Base-by-base conservation (phyloP, 2,329 filamentous ascomycete species). In the Botryosphaeria agaves region DNA sequence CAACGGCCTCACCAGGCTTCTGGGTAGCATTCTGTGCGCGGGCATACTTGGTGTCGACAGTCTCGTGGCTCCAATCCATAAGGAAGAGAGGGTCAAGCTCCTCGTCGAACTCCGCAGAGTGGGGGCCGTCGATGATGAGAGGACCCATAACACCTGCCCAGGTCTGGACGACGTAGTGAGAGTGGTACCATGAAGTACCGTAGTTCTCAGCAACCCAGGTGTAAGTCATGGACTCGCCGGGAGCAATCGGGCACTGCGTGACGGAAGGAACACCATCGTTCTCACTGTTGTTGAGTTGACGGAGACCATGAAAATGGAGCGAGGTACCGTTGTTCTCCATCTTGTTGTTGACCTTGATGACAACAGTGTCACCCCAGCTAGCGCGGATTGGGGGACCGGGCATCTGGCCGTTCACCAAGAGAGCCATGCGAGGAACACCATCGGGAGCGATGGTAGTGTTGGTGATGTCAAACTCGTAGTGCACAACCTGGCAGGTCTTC, bases 231-330 rank as follows among this genome's bases (percentile, higher is more conserved):
- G 32, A 38, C 15, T 43, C 34, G 4, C 51, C 49, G 1, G 52
- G 52, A 1, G 53, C 46, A n/a, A 57, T 53, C 2, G 57, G 57
- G 36, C 58, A 64, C 33, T 64, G 57, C 11, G 52, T 56, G 5
- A 61, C 47, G 11, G 57, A 56, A 30, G 52, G 53, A 28, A 58
- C 60, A 21, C 63, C 63, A 31, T 67, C 63, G 32, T 57, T 51
- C n/a, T 55, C 45, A 41, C 71, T 72, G 2, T 61, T 69, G 39
- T 62, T 63, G 36, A 49, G 63, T 35, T 59, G 59, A 18, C 53
- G 48, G 3, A 66, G 37, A 5, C 62, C 62, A 34, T 66, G 62
- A 61, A 61, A 60, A 14, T 70, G 59, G 53, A 65, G 61, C 2
- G 62, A 60, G 1, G 54, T 68, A 2, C 55, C 55, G 34, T 58